Conservation (phyloP, 768 basidiomycete species). For the Pseudohyphozyma bogoriensis region DNA sequence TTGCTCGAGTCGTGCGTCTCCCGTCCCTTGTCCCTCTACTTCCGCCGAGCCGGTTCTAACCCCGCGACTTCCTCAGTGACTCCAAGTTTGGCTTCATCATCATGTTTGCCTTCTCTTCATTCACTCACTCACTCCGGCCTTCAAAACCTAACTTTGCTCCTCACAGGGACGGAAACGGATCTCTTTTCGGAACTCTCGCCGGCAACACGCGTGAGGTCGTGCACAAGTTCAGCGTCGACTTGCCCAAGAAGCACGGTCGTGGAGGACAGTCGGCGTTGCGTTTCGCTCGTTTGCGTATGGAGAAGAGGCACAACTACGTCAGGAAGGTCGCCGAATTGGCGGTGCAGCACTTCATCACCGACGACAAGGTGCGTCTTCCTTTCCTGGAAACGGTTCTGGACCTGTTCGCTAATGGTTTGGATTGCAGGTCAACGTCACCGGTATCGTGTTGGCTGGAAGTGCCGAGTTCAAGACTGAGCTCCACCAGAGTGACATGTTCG, state of each 20-base stretch:
- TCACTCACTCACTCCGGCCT: too few species aligned
- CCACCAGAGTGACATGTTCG: conserved; percentile 92
- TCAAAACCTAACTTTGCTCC: too few species aligned
- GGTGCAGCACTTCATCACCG: conserved; percentile 94
- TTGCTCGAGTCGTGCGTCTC: conserved; percentile 90
- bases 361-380: conserved; percentile 55
- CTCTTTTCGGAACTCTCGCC: conserved; percentile 86
- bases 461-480: conserved; percentile 99
- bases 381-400: neutral
- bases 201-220: conserved; percentile 95
- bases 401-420: neutral
- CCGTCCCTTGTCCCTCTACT: too few species aligned
- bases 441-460: conserved; percentile 87
- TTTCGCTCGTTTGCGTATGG: conserved; percentile 98
- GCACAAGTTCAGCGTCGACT: conserved; percentile 97
- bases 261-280: conserved; percentile 99
- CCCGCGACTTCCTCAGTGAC: too few species aligned
- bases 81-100: conserved; percentile 98
- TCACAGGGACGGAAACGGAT: conserved; percentile 97
- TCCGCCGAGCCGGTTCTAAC: too few species aligned
- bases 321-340: conserved; percentile 96
- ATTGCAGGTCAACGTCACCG: conserved; percentile 72
- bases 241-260: conserved; percentile 99
- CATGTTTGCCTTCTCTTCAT: too few species aligned
- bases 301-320: conserved; percentile 99